Percentiles rank a stretch among this genome's conserved stretches.
Evolutionary conservation across 108 stramenopile genomes (phyloP).

Genomic region (Cylindrotheca fusiformis): DNA sequence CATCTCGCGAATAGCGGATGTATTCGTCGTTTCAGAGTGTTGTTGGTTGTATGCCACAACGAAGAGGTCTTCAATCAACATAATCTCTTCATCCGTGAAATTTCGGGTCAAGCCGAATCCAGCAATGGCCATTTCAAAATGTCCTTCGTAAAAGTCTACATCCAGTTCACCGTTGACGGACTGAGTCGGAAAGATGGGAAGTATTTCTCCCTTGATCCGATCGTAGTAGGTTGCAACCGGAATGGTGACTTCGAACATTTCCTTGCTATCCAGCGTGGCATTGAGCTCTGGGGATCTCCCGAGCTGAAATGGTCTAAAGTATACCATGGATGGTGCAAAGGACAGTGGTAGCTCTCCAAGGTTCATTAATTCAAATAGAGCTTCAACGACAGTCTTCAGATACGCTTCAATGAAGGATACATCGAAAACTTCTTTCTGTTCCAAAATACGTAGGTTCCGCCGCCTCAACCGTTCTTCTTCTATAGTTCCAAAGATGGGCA

Average conservation of each 20-base stretch:
- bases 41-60: not conserved
- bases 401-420: not conserved
- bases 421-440: not conserved
- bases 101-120: not conserved
- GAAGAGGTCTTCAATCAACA: not conserved
- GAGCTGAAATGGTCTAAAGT: not conserved
- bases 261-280: not conserved
- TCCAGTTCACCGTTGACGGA: not conserved
- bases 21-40: not conserved
- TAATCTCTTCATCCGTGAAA: not conserved
- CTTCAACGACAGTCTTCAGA: not conserved
- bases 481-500: not conserved
- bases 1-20: not conserved
- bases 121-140: not conserved
- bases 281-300: not conserved
- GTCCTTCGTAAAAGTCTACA: not conserved
- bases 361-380: not conserved
- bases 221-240: not conserved
- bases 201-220: not conserved
- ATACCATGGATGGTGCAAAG: not conserved
- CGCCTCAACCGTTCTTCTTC: not conserved
- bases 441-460: not conserved
- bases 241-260: not conserved
- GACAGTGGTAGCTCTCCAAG: not conserved
- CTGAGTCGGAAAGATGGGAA: not conserved